A percentile compares a stretch with the other conserved stretches of the same genome.
These are phyloP conservation scores for Pseudovirgaria hyperparasitica DNA, from an alignment of 2,329 filamentous ascomycete species.

Conservation along the genomic window DNA sequence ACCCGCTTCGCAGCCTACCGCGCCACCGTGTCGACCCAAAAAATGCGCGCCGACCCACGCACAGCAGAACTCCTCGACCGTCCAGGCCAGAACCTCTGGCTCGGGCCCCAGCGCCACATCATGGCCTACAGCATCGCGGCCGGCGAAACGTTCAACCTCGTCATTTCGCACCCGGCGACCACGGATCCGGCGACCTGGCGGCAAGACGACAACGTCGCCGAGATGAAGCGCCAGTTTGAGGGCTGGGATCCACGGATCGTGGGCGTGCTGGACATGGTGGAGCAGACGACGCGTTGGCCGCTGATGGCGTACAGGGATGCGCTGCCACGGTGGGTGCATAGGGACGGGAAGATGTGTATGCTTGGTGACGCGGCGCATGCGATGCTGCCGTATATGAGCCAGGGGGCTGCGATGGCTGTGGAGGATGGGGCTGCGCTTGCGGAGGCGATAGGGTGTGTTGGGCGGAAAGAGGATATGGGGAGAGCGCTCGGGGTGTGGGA, in stretches of 20 bases:
- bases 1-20: slow-evolving; percentile 52
- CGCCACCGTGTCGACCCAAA: slow-evolving; percentile 33
- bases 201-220: slow-evolving; percentile 40
- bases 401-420: slow-evolving; percentile 48
- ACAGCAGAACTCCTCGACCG: slow-evolving; percentile 10
- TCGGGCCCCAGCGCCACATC: slow-evolving; percentile 30
- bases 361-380: slow-evolving; percentile 13
- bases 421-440: slow-evolving; percentile 56
- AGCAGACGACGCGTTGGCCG: slow-evolving; percentile 11
- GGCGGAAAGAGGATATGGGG: slow-evolving; percentile 12
- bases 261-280: slow-evolving; percentile 10
- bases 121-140: slow-evolving; percentile 35
- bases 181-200: slow-evolving; percentile 39
- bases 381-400: slow-evolving; percentile 12
- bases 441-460: slow-evolving; percentile 19
- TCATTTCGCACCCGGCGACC: slow-evolving; percentile 49
- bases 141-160: slow-evolving; percentile 50
- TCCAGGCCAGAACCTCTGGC: slow-evolving; percentile 13
- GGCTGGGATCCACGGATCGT: slow-evolving; percentile 48
- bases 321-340: slow-evolving; percentile 8
- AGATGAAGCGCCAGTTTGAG: slow-evolving; percentile 45
- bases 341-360: slow-evolving; percentile 7
- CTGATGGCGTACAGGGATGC: slow-evolving; percentile 8
- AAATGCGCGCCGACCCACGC: slow-evolving; percentile 28
- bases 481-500: slow-evolving; percentile 26